These are phyloP conservation scores for Botrytis elliptica DNA, from an alignment of 2,329 filamentous ascomycete species.

Conservation along the genomic window DNA sequence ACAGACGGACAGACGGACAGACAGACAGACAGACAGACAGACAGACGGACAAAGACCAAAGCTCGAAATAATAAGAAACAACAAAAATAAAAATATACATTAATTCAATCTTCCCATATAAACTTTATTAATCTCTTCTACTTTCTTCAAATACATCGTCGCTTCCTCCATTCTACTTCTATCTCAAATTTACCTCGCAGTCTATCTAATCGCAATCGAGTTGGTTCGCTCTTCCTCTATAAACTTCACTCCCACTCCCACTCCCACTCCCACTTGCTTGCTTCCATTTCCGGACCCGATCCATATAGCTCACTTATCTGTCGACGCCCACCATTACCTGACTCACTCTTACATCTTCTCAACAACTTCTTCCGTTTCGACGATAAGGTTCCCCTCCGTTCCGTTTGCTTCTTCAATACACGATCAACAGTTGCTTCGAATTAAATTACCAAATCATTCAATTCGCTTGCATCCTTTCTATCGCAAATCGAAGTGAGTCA, in stretches of 20 bases:
- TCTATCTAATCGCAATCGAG: not conserved
- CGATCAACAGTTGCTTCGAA: conserved; percentile 31
- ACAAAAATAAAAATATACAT: not conserved
- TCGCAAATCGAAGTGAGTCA: conserved; percentile 41
- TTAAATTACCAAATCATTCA: conserved; percentile 32
- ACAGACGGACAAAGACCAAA: not conserved
- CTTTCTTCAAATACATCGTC: not conserved
- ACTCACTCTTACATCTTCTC: conserved; percentile 27
- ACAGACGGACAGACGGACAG: not conserved
- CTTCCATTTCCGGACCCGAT: conserved; percentile 8
- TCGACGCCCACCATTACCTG: conserved; percentile 25
- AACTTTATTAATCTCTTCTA: not conserved
- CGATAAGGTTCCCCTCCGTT: conserved; percentile 31
- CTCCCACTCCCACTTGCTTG: not conserved
- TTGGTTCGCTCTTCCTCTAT: not conserved
- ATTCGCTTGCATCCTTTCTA: conserved; percentile 35
- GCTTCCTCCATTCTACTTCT: not conserved
- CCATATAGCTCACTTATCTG: conserved; percentile 17
- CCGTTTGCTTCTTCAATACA: conserved; percentile 25
- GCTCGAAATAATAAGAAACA: not conserved
- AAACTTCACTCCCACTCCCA: not conserved
- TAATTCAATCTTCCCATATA: not conserved
- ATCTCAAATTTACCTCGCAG: not conserved
- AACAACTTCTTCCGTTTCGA: conserved; percentile 30
- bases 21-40: not conserved